These are phyloP conservation scores for Aspergillus chevalieri DNA, from an alignment of 2,329 filamentous ascomycete genomes.

Conservation along the genomic window DNA sequence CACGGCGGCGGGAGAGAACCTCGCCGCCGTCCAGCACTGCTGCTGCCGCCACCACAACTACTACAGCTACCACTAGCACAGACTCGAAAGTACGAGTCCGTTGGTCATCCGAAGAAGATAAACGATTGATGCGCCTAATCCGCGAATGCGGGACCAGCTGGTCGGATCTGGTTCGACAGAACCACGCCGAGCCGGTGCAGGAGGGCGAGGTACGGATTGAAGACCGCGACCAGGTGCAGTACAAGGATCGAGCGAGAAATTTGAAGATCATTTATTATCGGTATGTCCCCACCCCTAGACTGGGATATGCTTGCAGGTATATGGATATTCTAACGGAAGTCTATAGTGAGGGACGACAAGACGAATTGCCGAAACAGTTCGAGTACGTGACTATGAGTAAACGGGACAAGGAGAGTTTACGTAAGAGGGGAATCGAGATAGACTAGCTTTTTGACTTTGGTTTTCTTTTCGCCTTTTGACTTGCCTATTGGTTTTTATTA, in stretches of 20 bases:
- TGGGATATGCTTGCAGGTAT: neutral
- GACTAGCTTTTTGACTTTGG: neutral
- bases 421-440: constrained; percentile 5
- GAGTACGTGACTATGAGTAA: constrained; percentile 35
- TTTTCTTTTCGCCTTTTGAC: neutral
- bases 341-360: constrained; percentile 18
- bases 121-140: constrained; percentile 47
- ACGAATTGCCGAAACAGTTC: constrained; percentile 39
- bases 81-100: constrained; percentile 5
- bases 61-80: neutral
- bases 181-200: constrained; percentile 20
- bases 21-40: neutral
- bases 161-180: constrained; percentile 38
- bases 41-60: neutral
- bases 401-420: constrained; percentile 9
- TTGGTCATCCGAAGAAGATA: constrained; percentile 37
- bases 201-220: constrained; percentile 27
- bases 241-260: constrained; percentile 53
- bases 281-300: constrained; percentile 10
- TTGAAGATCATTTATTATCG: constrained; percentile 43
- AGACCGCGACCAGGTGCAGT: constrained; percentile 45
- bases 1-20: neutral
- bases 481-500: neutral
- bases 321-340: neutral
- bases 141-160: constrained; percentile 42